Evolutionary conservation across 2,329 filamentous ascomycete species (phyloP).

Genomic region (Plectosphaerella plurivora): DNA sequence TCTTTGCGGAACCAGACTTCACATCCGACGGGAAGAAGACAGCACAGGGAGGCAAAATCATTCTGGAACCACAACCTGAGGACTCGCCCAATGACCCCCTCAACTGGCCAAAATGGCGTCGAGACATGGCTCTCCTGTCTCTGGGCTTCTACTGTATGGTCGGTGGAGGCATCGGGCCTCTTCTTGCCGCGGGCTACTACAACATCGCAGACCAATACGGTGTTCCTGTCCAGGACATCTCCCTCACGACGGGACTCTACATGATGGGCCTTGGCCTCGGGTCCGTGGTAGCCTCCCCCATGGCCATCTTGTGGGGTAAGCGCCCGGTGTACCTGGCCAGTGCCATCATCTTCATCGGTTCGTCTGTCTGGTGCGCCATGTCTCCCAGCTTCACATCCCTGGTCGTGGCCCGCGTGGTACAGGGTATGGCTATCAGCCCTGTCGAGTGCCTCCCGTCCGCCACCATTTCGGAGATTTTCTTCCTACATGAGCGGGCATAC

Average conservation of each 20-base stretch:
- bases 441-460: conserved; percentile 91
- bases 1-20: conserved; percentile 16
- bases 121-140: conserved; percentile 74
- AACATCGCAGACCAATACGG: conserved; percentile 64
- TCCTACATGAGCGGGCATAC: conserved; percentile 89
- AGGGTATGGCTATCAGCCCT: conserved; percentile 82
- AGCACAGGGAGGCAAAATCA: conserved; percentile 76
- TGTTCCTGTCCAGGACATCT: conserved; percentile 67
- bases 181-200: conserved; percentile 85
- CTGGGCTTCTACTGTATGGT: conserved; percentile 91
- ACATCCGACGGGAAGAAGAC: conserved; percentile 56
- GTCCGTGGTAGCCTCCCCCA: conserved; percentile 79
- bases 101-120: conserved; percentile 82
- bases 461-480: conserved; percentile 94
- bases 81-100: conserved; percentile 87
- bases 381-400: conserved; percentile 78
- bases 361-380: conserved; percentile 79
- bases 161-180: conserved; percentile 86
- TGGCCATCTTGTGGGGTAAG: conserved; percentile 87
- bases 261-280: conserved; percentile 92
- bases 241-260: conserved; percentile 85
- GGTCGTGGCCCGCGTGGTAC: conserved; percentile 76
- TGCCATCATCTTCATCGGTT: conserved; percentile 70
- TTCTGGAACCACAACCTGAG: conserved; percentile 87
- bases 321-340: conserved; percentile 82